phyloP scores from a whole-genome alignment of 2,329 filamentous ascomycete genomes.

The Pseudogymnoascus verrucosus region DNA sequence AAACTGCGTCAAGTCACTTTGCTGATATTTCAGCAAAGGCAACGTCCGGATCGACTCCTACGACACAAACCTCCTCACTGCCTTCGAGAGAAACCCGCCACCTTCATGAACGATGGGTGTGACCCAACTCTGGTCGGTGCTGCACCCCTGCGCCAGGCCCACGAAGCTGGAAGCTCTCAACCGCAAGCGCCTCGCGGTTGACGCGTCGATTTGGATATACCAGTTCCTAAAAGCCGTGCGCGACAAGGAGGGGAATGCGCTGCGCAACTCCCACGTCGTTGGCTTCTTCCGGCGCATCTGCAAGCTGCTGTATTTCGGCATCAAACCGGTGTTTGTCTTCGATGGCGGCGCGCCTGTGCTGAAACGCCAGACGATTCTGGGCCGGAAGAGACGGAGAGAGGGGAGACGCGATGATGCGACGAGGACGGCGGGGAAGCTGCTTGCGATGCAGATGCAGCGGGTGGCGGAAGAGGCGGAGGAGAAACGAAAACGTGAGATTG shows the following conservation, averaged over 20 bases:
- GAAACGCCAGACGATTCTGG: slow-evolving; percentile 83
- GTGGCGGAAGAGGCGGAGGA: slow-evolving; percentile 76
- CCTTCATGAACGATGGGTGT: slow-evolving; percentile 67
- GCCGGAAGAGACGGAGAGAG: slow-evolving; percentile 71
- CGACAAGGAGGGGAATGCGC: slow-evolving; percentile 94
- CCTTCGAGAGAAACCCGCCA: neutral
- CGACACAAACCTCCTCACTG: neutral
- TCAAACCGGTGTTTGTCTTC: slow-evolving; percentile 95
- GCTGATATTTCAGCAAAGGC: neutral
- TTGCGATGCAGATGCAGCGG: slow-evolving; percentile 91
- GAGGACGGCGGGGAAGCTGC: slow-evolving; percentile 79
- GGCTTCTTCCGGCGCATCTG: slow-evolving; percentile 98
- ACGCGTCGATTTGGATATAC: slow-evolving; percentile 99
- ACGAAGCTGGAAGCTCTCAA: slow-evolving; percentile 96
- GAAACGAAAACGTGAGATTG: slow-evolving; percentile 44
- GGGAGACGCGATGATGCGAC: slow-evolving; percentile 88
- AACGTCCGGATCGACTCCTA: neutral
- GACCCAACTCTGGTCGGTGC: slow-evolving; percentile 91
- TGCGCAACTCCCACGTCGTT: slow-evolving; percentile 91
- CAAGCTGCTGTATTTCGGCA: slow-evolving; percentile 93
- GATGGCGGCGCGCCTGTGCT: slow-evolving; percentile 87
- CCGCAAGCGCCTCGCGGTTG: slow-evolving; percentile 89
- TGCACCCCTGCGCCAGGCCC: slow-evolving; percentile 89
- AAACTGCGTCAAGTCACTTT: neutral
- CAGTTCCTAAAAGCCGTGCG: slow-evolving; percentile 98